Base-by-base conservation (phyloP, 148 eudicot species). In the Camellia sinensis region DNA sequence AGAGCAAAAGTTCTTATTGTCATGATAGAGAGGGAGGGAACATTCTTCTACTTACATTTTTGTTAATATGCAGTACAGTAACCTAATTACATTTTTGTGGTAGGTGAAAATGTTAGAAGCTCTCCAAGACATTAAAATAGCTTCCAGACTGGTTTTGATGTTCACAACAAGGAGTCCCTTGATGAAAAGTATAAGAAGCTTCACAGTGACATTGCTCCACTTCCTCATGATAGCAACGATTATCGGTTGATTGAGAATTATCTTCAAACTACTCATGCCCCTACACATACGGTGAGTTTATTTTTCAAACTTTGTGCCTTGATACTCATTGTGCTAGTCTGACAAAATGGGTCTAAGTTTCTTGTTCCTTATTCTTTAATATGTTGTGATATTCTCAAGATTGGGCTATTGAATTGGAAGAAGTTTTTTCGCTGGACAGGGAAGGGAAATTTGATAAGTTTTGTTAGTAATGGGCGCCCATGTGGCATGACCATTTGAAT, bases 51-150 rank as follows among this genome's bases (percentile, higher is more conserved):
- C 37, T 29, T 29, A 29, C 37, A 29, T 29, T 29, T 29, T 29
- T 53, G 19, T 67, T 37, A 3, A 66, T 37, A 62, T 19, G 19
- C 37, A 29, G 37, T 29, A 29, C 37, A 29, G 37, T 29, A 29
- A 29, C 60, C 3, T 17, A 8, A 18, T 40, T 0, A 41, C 22
- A n/a, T 22, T 22, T 66, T 54, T 73, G 53, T 72, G 37, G 76
- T 82, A 97, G 99, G 95, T 97, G 74, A 94, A 97, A 94, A 97
- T 97, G 98, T 79, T 97, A 57, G 99, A 97, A 91, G 99, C 99
- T 76, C 99, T 97, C 72, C 99, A 97, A 81, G 99, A 97, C 78
- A 97, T 97, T 82, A 98, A 97, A 85, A 92, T 97, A 86, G 99
- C 99, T 81, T 97, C 99, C 21, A 90, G 91, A 83, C 83, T 97